Percentiles rank a stretch among this genome's conserved stretches.
Evolutionary conservation across 2,329 filamentous ascomycete species (phyloP).

Genomic region (Dactylellina sp.): DNA sequence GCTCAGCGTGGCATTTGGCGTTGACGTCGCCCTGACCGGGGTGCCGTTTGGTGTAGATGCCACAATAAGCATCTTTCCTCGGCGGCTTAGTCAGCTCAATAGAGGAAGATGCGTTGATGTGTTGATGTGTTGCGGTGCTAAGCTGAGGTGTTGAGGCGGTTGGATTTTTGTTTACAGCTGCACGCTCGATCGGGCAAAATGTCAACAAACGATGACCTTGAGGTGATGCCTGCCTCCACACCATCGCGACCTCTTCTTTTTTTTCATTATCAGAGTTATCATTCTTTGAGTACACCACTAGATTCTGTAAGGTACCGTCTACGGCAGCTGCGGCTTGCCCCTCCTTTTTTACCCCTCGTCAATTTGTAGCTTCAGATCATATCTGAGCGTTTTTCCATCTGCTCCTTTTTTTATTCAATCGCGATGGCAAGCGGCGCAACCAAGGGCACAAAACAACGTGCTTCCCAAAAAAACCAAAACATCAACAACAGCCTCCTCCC

Average conservation of each 20-base stretch:
- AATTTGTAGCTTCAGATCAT: neutral
- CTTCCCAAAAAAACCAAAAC: constrained; percentile 45
- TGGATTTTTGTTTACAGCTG: constrained; percentile 56
- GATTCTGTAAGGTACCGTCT: constrained; percentile 27
- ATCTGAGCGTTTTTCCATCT: neutral
- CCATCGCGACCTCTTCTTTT: constrained; percentile 29
- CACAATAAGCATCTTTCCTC: constrained; percentile 44
- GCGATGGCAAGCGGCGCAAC: constrained; percentile 53
- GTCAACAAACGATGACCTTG: constrained; percentile 28
- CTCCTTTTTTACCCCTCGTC: constrained; percentile 19
- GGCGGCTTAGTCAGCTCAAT: constrained; percentile 38
- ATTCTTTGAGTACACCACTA: constrained; percentile 5
- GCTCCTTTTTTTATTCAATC: constrained; percentile 26
- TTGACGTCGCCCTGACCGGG: constrained; percentile 39
- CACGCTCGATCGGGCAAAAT: constrained; percentile 43
- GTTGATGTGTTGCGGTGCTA: constrained; percentile 18
- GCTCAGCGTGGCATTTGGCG: neutral
- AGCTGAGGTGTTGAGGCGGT: constrained; percentile 33
- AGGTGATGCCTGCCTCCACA: neutral
- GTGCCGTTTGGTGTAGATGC: constrained; percentile 46
- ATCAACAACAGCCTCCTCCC: constrained; percentile 48
- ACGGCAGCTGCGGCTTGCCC: constrained; percentile 42
- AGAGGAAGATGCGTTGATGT: too few relatives aligned
- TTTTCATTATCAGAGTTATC: constrained; percentile 9
- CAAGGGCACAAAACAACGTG: constrained; percentile 44